A percentile compares a stretch with the other conserved stretches of the same genome.
phyloP scores from a whole-genome alignment of 345 rosid genomes.

The Excoecaria agallocha region DNA sequence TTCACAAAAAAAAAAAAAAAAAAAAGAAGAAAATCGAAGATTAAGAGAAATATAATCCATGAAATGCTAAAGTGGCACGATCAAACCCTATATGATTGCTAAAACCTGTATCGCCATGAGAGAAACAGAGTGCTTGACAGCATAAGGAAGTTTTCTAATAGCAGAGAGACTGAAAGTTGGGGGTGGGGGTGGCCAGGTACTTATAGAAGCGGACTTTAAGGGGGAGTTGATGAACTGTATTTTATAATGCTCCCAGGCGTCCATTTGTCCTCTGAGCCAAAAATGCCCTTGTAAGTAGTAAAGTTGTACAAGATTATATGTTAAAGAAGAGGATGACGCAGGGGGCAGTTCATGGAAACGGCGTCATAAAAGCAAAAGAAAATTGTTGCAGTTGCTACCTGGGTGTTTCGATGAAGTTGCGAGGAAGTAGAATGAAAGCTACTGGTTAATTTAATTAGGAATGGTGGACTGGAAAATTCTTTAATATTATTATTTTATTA shows the following conservation, averaged over 20 bases:
- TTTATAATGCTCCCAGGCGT: neutral
- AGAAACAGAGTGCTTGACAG: neutral
- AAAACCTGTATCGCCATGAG: neutral
- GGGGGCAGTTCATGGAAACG: too few species aligned
- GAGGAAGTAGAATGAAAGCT: neutral
- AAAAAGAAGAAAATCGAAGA: too few species aligned
- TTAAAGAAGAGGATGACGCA: neutral
- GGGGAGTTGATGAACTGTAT: neutral
- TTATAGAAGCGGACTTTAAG: slow-evolving; percentile 25
- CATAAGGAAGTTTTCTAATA: neutral
- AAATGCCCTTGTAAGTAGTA: neutral
- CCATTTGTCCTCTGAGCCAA: slow-evolving; percentile 2
- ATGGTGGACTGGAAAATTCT: too few species aligned
- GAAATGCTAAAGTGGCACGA: neutral
- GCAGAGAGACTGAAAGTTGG: slow-evolving; percentile 8
- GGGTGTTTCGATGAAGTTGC: neutral
- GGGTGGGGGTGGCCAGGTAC: slow-evolving; percentile 1
- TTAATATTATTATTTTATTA: too few species aligned
- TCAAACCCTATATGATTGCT: neutral
- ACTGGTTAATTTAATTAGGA: too few species aligned
- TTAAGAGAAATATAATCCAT: neutral
- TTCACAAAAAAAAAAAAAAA: too few species aligned
- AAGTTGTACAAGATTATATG: neutral
- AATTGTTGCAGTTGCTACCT: too few species aligned
- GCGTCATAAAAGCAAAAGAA: neutral